Evolutionary conservation across 1,284 basidiomycete species (phyloP), one percentile per base, ranked within the genome.

Genomic region (Ceratobasidium sp.): DNA sequence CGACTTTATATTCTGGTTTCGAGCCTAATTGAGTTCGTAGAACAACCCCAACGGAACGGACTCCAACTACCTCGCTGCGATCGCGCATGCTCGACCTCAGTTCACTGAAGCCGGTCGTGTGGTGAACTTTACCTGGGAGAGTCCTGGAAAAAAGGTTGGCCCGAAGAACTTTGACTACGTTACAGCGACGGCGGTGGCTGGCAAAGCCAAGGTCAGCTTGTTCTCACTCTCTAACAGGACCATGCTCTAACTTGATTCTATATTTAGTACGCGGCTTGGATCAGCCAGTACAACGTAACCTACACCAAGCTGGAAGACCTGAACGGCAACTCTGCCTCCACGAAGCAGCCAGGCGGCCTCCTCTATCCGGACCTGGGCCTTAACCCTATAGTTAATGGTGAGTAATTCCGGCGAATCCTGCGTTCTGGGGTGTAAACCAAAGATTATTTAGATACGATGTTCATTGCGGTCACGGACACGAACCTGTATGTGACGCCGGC

Each of bases 211-310:
- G 81, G 84, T 83, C 70, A 28, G 78, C 76, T 62, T 30, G n/a
- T 13, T n/a, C 26, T 26, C 26, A 9, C 23, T 14, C 16, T 52
- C 21, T 44, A 30, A 16, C 28, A 23, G 57, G 18, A 11, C 7
- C 6, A 43, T 6, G 43, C 14, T 26, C 38, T 11, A 26, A 63
- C 61, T n/a, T 35, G n/a, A 41, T n/a, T 16, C 57, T 63, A 6
- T 18, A 35, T 18, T 11, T 50, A 82, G 81, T 85, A 77, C 52
- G 83, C 80, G 54, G 87, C 84, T 46, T 89, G 86, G 85, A 85
- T 89, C 55, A 84, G 83, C 30, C 88, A 90, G 78, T 79, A 89
- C 66, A 90, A 90, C 82, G 84, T 84, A n/a, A 90, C 89, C 16
- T 90, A 86, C 80, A 86, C 86, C 5, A 82, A 83, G 0, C 80